Percentiles rank a stretch among this genome's conserved stretches.
Conservation (phyloP, 352 stramenopile genomes). For the Pythium sukuiense region DNA sequence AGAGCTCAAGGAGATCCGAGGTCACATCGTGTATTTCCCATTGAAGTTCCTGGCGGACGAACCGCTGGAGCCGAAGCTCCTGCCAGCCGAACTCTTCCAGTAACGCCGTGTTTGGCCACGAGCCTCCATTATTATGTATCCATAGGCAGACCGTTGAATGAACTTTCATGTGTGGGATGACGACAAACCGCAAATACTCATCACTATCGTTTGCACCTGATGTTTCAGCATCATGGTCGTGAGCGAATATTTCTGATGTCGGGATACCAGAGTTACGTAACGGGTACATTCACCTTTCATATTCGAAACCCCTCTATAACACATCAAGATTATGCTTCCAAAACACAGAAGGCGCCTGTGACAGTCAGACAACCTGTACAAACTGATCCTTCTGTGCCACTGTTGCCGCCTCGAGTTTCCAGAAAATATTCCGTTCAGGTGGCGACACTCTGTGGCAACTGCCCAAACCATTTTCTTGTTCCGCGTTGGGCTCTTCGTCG, state of each 20-base stretch:
- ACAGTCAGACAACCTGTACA: not conserved
- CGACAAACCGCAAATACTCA: not conserved
- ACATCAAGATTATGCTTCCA: not conserved
- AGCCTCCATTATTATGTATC: no score
- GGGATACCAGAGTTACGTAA: constrained; percentile 1
- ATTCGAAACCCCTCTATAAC: not conserved
- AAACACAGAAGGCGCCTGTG: not conserved
- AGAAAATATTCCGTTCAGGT: not conserved
- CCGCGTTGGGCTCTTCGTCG: not conserved
- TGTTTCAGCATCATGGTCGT: not conserved
- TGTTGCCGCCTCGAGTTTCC: not conserved
- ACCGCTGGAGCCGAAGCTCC: constrained; percentile 76
- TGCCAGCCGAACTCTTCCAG: constrained; percentile 82
- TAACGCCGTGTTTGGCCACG: constrained; percentile 20
- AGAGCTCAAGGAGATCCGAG: constrained; percentile 65
- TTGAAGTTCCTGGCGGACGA: constrained; percentile 84
- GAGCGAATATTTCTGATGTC: not conserved
- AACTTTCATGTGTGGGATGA: constrained; percentile 1
- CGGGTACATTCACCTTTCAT: not conserved
- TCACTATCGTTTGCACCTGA: not conserved
- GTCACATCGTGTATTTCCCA: constrained; percentile 87
- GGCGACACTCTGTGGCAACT: constrained; percentile 2
- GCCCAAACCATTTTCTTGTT: not conserved
- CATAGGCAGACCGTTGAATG: not conserved
- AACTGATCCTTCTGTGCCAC: not conserved